phyloP scores from a whole-genome alignment of 2,329 filamentous ascomycete species.

The Pleoardoris graminearum region DNA sequence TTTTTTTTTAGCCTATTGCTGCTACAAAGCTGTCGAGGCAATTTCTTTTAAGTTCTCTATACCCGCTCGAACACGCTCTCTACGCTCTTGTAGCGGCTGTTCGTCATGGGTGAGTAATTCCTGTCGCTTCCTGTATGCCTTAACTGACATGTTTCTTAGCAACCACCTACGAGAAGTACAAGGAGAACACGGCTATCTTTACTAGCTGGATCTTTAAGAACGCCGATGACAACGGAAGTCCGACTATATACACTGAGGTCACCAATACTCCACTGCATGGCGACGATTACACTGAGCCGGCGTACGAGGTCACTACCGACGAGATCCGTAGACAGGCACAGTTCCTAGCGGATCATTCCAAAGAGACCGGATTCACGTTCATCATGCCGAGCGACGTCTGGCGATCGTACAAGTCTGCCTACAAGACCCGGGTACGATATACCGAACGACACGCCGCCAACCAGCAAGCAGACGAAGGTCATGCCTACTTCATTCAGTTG shows the following conservation, averaged over 20 bases:
- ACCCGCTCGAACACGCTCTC: too few species aligned
- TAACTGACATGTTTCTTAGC: neutral
- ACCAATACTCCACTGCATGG: too few species aligned
- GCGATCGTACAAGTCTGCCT: neutral
- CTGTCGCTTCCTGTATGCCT: too few species aligned
- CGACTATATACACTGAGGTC: neutral
- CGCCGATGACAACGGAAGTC: neutral
- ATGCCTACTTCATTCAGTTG: neutral
- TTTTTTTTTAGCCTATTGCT: too few species aligned
- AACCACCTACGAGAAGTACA: neutral
- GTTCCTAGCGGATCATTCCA: neutral
- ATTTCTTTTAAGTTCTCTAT: too few species aligned
- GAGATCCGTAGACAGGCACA: neutral
- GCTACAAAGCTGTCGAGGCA: too few species aligned
- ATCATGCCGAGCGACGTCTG: neutral
- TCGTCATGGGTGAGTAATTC: neutral
- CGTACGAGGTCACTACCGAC: neutral
- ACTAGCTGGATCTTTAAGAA: neutral
- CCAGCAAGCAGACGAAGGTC: neutral
- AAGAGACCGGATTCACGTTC: neutral
- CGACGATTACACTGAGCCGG: neutral
- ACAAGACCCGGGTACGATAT: neutral
- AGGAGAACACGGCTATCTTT: neutral
- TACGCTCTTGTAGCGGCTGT: too few species aligned
- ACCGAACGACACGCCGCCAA: neutral